Conservation (phyloP, 495 filamentous ascomycete genomes). For the Filosporella fistucella region DNA sequence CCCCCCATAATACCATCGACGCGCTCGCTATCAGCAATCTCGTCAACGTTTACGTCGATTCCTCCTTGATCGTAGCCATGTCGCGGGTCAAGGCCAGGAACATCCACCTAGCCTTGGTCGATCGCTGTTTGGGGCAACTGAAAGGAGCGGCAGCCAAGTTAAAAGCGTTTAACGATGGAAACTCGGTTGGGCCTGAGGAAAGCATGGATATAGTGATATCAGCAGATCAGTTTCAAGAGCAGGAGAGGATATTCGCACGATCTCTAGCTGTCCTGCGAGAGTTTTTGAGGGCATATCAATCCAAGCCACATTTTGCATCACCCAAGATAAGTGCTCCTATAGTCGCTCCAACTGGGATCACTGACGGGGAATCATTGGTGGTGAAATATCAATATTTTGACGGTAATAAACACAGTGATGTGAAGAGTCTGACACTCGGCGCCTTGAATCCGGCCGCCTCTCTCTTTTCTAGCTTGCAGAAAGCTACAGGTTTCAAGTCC, state of each 20-base stretch:
- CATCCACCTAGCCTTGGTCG: constrained; percentile 75
- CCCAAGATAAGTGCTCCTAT: constrained; percentile 38
- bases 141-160: constrained; percentile 61
- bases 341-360: constrained; percentile 29
- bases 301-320: constrained; percentile 40
- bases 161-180: constrained; percentile 34
- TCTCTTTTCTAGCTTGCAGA: constrained; percentile 56
- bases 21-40: constrained; percentile 61
- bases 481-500: constrained; percentile 66
- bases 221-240: constrained; percentile 30
- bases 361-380: constrained; percentile 55
- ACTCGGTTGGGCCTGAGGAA: constrained; percentile 40
- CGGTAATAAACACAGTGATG: constrained; percentile 47
- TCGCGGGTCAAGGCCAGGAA: constrained; percentile 37
- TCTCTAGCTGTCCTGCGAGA: constrained; percentile 50
- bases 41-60: constrained; percentile 69
- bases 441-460: constrained; percentile 65
- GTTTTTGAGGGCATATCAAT: constrained; percentile 41
- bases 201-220: constrained; percentile 42
- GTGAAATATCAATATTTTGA: constrained; percentile 73
- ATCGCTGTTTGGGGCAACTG: constrained; percentile 73
- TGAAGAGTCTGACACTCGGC: constrained; percentile 57
- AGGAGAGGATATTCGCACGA: constrained; percentile 60
- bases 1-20: constrained; percentile 66
- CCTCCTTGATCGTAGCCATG: constrained; percentile 36